A percentile compares a stretch with the other conserved stretches of the same genome.
phyloP scores from a whole-genome alignment of 2,329 filamentous ascomycete genomes.

The Ascochyta rabiei region DNA sequence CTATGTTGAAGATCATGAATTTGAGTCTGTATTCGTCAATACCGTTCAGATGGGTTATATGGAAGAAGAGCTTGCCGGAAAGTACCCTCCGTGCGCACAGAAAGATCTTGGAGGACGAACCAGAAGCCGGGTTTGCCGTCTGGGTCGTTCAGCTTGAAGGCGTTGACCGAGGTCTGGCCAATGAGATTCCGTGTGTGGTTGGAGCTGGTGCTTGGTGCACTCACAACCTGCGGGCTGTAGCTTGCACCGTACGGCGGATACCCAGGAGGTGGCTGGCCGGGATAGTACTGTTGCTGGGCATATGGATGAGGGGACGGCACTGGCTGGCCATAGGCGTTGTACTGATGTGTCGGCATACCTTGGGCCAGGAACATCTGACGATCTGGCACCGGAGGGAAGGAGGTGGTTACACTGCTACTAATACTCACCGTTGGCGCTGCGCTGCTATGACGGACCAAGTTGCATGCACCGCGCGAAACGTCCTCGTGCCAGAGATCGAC shows the following conservation, averaged over 20 bases:
- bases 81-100: slow-evolving; percentile 87
- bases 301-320: slow-evolving; percentile 12
- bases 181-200: slow-evolving; percentile 93
- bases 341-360: slow-evolving; percentile 32
- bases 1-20: slow-evolving; percentile 85
- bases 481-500: slow-evolving; percentile 72
- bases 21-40: slow-evolving; percentile 59
- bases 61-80: slow-evolving; percentile 72
- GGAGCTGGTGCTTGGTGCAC: slow-evolving; percentile 55
- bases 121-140: slow-evolving; percentile 86
- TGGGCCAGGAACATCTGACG: slow-evolving; percentile 33
- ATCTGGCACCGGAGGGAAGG: slow-evolving; percentile 66
- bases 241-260: slow-evolving; percentile 17
- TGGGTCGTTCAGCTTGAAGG: slow-evolving; percentile 80
- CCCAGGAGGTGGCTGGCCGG: slow-evolving; percentile 27
- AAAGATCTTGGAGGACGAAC: slow-evolving; percentile 96
- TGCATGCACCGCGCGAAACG: slow-evolving; percentile 64
- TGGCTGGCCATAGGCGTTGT: slow-evolving; percentile 50
- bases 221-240: slow-evolving; percentile 22
- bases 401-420: slow-evolving; percentile 77
- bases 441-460: slow-evolving; percentile 69
- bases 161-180: slow-evolving; percentile 86
- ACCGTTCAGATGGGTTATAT: not conserved
- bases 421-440: slow-evolving; percentile 73
- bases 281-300: slow-evolving; percentile 13